Evolutionary conservation across 2,329 filamentous ascomycete species (phyloP).

Genomic region (Colletotrichum sidae): DNA sequence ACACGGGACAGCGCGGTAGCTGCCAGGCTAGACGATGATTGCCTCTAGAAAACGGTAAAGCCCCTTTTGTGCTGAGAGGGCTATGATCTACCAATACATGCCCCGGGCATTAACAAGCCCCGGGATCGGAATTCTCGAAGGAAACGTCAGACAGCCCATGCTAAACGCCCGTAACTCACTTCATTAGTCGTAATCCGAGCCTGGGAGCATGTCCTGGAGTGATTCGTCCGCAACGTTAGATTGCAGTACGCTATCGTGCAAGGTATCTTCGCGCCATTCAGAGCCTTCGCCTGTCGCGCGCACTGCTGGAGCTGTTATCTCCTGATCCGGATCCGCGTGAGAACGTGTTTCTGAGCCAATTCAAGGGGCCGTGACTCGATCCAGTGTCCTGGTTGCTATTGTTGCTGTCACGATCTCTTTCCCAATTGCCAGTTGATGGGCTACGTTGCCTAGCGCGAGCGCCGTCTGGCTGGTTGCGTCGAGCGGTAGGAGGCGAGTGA

Average conservation of each 20-base stretch:
- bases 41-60: too few relatives aligned
- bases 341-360: constrained; percentile 59
- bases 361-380: constrained; percentile 52
- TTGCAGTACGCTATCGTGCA: too few relatives aligned
- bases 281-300: constrained; percentile 22
- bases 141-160: constrained; percentile 15
- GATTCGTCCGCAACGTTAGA: neutral
- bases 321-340: constrained; percentile 38
- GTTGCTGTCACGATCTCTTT: constrained; percentile 43
- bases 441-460: constrained; percentile 52
- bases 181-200: constrained; percentile 33
- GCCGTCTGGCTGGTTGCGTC: constrained; percentile 43
- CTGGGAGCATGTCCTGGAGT: neutral
- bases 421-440: constrained; percentile 49
- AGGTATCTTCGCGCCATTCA: neutral
- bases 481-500: constrained; percentile 51
- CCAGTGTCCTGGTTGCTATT: constrained; percentile 45
- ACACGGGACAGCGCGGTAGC: too few relatives aligned
- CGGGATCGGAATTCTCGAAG: constrained; percentile 4
- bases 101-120: neutral
- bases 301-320: constrained; percentile 2
- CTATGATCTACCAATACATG: constrained; percentile 25
- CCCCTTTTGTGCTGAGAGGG: neutral
- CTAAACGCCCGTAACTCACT: constrained; percentile 30
- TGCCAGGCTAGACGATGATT: too few relatives aligned